A percentile compares a stretch with the other conserved stretches of the same genome.
Conservation (phyloP, 805 yeast species). For the Citeromyces matritensis region DNA sequence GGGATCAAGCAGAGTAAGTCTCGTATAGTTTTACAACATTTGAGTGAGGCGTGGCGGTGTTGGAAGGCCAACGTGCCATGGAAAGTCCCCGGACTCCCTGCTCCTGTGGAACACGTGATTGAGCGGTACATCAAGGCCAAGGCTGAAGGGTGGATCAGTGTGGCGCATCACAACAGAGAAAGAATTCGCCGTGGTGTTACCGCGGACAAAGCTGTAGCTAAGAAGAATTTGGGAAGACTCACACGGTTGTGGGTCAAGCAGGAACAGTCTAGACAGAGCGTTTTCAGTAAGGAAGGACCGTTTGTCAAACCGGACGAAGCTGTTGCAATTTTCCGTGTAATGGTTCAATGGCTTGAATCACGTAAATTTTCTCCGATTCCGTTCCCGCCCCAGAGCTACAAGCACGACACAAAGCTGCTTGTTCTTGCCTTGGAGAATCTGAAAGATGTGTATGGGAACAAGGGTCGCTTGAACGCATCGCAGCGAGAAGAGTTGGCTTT, state of each 20-base stretch:
- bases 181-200: constrained; percentile 80
- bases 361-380: constrained; percentile 79
- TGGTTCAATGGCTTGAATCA: constrained; percentile 86
- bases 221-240: constrained; percentile 82
- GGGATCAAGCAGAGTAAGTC: constrained; percentile 81
- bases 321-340: constrained; percentile 67
- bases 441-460: constrained; percentile 65
- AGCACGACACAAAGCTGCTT: constrained; percentile 83
- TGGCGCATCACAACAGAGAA: constrained; percentile 86
- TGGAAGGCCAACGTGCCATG: constrained; percentile 99
- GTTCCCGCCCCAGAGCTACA: constrained; percentile 83
- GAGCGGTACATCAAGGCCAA: constrained; percentile 85
- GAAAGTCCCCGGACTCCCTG: constrained; percentile 95
- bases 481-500: constrained; percentile 89
- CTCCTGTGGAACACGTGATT: constrained; percentile 74
- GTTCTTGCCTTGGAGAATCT: constrained; percentile 81
- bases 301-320: constrained; percentile 80
- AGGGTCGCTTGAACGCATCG: constrained; percentile 65
- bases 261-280: constrained; percentile 81
- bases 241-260: constrained; percentile 86
- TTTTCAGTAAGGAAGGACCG: constrained; percentile 76
- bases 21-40: constrained; percentile 77
- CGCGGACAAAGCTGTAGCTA: constrained; percentile 88
- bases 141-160: constrained; percentile 93
- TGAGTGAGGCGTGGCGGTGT: constrained; percentile 98